Evolutionary conservation across 2,329 filamentous ascomycete species (phyloP).

Genomic region (Penicillium brevicompactum): DNA sequence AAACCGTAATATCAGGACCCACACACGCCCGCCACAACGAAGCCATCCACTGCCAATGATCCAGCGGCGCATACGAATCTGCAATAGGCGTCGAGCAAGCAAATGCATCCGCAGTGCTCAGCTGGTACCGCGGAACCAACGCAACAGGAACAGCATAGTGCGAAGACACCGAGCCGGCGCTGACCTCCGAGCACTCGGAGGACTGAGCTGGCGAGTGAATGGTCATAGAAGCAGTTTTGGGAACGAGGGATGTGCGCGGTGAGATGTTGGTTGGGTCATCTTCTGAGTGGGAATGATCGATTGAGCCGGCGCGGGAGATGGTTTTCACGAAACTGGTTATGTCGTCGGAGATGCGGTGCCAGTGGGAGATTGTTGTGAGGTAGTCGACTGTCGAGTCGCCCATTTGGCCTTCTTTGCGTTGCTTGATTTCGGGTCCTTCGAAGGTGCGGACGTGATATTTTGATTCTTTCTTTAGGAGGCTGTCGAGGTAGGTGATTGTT

Average conservation of each 20-base stretch:
- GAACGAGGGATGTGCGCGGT: conserved; percentile 34
- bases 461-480: conserved; percentile 53
- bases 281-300: conserved; percentile 12
- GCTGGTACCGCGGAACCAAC: conserved; percentile 76
- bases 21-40: conserved; percentile 87
- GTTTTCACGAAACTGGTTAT: conserved; percentile 63
- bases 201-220: conserved; percentile 35
- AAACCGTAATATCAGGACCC: conserved; percentile 67
- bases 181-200: conserved; percentile 30
- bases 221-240: conserved; percentile 30
- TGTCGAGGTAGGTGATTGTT: conserved; percentile 66
- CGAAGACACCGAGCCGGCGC: conserved; percentile 15
- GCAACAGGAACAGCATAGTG: conserved; percentile 63
- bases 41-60: conserved; percentile 98
- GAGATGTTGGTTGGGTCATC: conserved; percentile 29
- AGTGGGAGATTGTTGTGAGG: conserved; percentile 67
- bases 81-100: conserved; percentile 72
- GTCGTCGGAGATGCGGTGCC: conserved; percentile 74
- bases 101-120: conserved; percentile 75
- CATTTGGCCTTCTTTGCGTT: conserved; percentile 34
- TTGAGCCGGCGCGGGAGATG: conserved; percentile 18
- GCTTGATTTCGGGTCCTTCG: conserved; percentile 45
- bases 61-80: conserved; percentile 77
- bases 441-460: conserved; percentile 55
- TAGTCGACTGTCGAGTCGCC: conserved; percentile 59